Evolutionary conservation across 2,329 filamentous ascomycete genomes (phyloP).

Genomic region (Botrytis porri): DNA sequence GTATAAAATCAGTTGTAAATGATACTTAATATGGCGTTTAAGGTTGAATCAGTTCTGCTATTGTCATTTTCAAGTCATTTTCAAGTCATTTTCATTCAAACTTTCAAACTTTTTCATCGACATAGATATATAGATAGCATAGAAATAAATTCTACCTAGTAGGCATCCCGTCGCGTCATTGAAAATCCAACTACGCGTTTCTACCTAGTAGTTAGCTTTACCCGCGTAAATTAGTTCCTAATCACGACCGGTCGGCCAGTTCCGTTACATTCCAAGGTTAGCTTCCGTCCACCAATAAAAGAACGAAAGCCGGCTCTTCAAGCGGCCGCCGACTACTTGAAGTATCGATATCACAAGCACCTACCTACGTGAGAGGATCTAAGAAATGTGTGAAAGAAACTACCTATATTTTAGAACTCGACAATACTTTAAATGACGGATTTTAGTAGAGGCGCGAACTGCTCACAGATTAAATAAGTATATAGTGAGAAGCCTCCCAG

Average conservation of each 20-base stretch:
- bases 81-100: neutral
- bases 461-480: too few relatives aligned
- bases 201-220: neutral
- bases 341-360: neutral
- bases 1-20: too few relatives aligned
- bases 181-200: slow-evolving; percentile 2
- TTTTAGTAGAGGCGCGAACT: neutral
- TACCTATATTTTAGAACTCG: neutral
- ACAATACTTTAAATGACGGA: neutral
- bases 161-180: neutral
- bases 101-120: neutral
- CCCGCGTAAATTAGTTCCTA: neutral
- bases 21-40: neutral
- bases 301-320: neutral
- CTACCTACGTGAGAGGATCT: neutral
- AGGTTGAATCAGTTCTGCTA: neutral
- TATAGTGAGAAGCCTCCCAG: rapidly evolving
- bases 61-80: neutral
- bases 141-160: neutral
- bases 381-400: neutral
- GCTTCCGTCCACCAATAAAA: neutral
- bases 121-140: neutral
- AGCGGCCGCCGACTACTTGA: neutral
- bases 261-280: too few relatives aligned
- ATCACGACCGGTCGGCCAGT: too few relatives aligned